Evolutionary conservation across 2,329 filamentous ascomycete species (phyloP).

Genomic region (Diaporthe sp.): DNA sequence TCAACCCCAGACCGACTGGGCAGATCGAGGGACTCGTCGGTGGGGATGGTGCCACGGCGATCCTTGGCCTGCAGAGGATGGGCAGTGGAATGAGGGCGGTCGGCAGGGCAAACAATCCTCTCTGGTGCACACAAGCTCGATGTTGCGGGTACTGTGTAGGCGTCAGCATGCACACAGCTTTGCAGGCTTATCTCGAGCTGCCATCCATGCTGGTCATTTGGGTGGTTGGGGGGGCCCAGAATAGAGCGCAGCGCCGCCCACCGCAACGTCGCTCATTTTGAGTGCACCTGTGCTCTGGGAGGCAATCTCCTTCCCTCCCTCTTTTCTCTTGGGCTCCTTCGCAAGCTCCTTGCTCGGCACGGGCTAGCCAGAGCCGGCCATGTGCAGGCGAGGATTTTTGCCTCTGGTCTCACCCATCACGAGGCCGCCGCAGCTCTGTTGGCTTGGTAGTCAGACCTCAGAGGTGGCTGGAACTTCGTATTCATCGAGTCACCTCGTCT

Average conservation of each 20-base stretch:
- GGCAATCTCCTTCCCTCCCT: slow-evolving; percentile 2
- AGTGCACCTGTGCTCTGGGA: slow-evolving; percentile 14
- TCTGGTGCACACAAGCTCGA: not conserved
- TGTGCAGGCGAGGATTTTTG: not conserved
- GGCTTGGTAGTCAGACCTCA: slow-evolving; percentile 23
- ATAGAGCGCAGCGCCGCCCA: slow-evolving; percentile 25
- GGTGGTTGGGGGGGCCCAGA: slow-evolving; percentile 17
- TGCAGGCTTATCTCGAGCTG: slow-evolving; percentile 37
- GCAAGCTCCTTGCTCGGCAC: slow-evolving; percentile 5
- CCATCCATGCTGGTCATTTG: slow-evolving; percentile 20
- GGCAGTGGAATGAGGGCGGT: slow-evolving; percentile 29
- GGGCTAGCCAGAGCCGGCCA: not conserved
- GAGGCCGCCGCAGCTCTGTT: slow-evolving; percentile 23
- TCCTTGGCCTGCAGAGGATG: slow-evolving; percentile 29
- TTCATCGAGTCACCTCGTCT: slow-evolving; percentile 33
- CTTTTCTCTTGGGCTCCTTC: not conserved
- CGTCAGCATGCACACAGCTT: slow-evolving; percentile 3
- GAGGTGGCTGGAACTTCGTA: slow-evolving; percentile 38
- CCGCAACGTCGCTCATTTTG: slow-evolving; percentile 26
- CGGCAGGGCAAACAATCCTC: slow-evolving; percentile 15
- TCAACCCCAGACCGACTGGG: not conserved
- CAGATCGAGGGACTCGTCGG: not conserved
- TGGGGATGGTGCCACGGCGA: slow-evolving; percentile 11
- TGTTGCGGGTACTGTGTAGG: not conserved
- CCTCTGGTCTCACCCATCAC: slow-evolving; percentile 34